Evolutionary conservation across 139 green algal genomes (phyloP), one percentile per base, ranked within the genome.

Genomic region (Pycnococcus provasolii): DNA sequence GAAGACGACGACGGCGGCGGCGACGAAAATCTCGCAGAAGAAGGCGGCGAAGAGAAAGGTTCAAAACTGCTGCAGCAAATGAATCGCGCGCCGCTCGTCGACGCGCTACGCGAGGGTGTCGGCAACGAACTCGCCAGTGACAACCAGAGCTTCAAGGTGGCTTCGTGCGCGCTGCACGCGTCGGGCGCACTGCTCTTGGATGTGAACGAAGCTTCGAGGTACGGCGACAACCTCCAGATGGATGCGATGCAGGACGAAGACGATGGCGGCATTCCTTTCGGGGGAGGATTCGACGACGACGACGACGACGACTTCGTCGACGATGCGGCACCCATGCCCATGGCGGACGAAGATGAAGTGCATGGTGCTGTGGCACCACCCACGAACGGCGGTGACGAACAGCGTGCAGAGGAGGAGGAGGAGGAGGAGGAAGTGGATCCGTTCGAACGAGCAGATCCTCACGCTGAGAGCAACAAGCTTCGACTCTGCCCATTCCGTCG

Each of bases 121-220:
- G 26, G 26, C 26, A 26, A 26, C 26, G 26, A 26, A 26, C 26
- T 26, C 48, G 48, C 9, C 48, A 9, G 48, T 55, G 54, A 60
- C 5, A 8, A 58, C 43, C 45, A 46, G 3, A 46, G 9, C 4
- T 68, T 59, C 40, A 73, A 47, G 55, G 42, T 66, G 8, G 53
- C 7, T 37, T 8, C n/a, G 26, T 76, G 84, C 74, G 39, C 59
- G 3, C 76, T 95, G 15, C 88, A 95, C 71, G 11, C 58, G n/a
- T 88, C 80, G 1, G 88, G 88, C 0, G 87, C 87, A 2, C 72
- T 95, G 67, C 77, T 95, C 63, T 81, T 95, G 11, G 85, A 95
- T 53, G 39, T 54, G 0, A 53, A 61, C 0, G 85, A 91, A 39
- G 83, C 72, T 0, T 64, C 81, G 41, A 4, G 66, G 13, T 84